Evolutionary conservation across 352 stramenopile genomes (phyloP), one percentile per base, ranked within the genome.

Genomic region (Phytopythium cucurbitacearum): DNA sequence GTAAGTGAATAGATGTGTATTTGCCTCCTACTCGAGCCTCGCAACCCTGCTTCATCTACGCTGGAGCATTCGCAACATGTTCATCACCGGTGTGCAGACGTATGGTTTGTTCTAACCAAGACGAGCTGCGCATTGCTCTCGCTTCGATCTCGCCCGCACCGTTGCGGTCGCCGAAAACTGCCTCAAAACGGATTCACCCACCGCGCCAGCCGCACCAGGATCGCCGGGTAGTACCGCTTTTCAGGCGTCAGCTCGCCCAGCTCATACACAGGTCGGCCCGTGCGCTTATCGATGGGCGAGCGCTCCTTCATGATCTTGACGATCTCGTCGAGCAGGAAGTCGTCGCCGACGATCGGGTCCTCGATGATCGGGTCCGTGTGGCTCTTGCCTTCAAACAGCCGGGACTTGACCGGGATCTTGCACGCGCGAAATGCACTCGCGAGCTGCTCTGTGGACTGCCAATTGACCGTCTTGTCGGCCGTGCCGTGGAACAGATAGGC

Each of bases 291-390:
- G 0, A 68, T 43, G 0, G 75, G 75, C 34, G 73, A 65, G 41
- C 60, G 72, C 28, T 65, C 50, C 48, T 73, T 75, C 11, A 89
- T 53, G 45, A 80, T 76, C 1, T 59, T 57, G 43, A 87, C 72
- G 21, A 89, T 67, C 13, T 80, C 62, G 36, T 80, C 60, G 11
- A 89, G 50, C 40, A 89, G 40, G 39, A 83, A 73, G 53, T 89
- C 72, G 58, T 89, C 74, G 45, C 79, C 79, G 13, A 72, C 48
- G 35, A 87, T 89, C 9, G 79, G 79, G 57, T 89, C 79, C 57
- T 97, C 91, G 46, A 97, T 84, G 59, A 97, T 97, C 21, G 90
- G 85, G 69, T 97, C 91, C 5, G 91, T 97, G 63, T 97, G 91
- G 13, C 78, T 89, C 80, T 91, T 96, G 53, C 66, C 69, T 15